Percentiles rank a stretch among this genome's conserved stretches.
Evolutionary conservation across 805 yeast species (phyloP).

Genomic region (Ogataea salicorniae): DNA sequence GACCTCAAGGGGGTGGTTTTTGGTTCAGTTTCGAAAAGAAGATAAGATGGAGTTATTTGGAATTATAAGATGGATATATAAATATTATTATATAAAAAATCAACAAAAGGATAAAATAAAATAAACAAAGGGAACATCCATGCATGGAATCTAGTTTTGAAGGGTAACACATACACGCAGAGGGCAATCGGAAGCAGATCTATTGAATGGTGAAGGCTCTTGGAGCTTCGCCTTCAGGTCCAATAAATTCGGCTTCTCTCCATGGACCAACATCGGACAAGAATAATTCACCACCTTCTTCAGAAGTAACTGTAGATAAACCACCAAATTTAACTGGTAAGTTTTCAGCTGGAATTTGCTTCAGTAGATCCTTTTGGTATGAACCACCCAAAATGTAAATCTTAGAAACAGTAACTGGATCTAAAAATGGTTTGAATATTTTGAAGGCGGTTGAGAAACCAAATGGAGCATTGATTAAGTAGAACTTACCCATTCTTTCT

Average conservation of each 20-base stretch:
- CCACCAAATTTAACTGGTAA: conserved; percentile 93
- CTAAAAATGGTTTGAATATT: conserved; percentile 88
- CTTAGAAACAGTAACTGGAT: conserved; percentile 95
- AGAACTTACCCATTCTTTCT: conserved; percentile 98
- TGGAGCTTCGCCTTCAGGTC: conserved; percentile 96
- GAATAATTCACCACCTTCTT: conserved; percentile 69
- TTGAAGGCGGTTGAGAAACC: conserved; percentile 94
- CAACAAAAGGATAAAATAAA: no score
- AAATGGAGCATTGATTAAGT: conserved; percentile 93
- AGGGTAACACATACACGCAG: no score
- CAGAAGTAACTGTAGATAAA: conserved; percentile 53
- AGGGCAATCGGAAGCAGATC: no score
- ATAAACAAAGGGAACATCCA: no score
- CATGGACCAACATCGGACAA: conserved; percentile 94
- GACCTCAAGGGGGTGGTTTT: no score
- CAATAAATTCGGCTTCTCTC: conserved; percentile 85
- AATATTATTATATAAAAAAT: no score
- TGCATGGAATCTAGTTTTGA: no score
- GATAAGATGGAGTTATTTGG: no score
- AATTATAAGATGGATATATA: no score
- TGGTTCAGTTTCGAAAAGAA: no score
- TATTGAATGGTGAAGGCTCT: conserved; percentile 32
- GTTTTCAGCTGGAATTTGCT: conserved; percentile 91
- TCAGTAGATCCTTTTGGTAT: conserved; percentile 76
- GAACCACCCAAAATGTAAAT: conserved; percentile 80